Conservation (phyloP, 768 basidiomycete species). For the Holtermanniella nyarrowii region DNA sequence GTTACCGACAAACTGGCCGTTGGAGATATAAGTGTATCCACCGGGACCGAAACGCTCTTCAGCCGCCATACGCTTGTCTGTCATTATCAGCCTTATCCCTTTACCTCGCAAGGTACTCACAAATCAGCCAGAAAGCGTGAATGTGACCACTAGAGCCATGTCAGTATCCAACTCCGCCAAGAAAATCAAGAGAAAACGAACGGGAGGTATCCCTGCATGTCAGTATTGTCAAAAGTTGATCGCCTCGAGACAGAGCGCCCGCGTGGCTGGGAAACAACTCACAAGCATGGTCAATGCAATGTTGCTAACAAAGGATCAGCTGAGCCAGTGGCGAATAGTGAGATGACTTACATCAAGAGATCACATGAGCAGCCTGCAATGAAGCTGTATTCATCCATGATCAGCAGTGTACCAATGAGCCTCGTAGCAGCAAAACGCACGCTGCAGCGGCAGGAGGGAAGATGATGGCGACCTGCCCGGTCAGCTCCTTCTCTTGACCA, state of each 20-base stretch:
- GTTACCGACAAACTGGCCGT: slow-evolving; percentile 29
- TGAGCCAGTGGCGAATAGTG: not conserved
- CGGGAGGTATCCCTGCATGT: slow-evolving; percentile 15
- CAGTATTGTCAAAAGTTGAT: slow-evolving; percentile 7
- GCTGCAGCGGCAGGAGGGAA: slow-evolving; percentile 31
- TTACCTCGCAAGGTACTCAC: slow-evolving; percentile 6
- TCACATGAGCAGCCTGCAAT: slow-evolving; percentile 36
- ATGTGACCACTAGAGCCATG: slow-evolving; percentile 19
- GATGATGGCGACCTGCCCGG: slow-evolving; percentile 28
- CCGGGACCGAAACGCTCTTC: slow-evolving; percentile 30
- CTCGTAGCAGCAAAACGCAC: slow-evolving; percentile 7
- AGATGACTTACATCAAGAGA: slow-evolving; percentile 24
- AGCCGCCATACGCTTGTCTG: slow-evolving; percentile 34
- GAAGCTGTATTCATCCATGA: no score
- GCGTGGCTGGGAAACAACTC: not conserved
- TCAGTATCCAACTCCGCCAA: no score
- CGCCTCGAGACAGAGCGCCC: not conserved
- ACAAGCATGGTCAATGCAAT: slow-evolving; percentile 6
- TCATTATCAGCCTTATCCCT: not conserved
- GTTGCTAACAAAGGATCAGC: slow-evolving; percentile 1
- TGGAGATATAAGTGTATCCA: slow-evolving; percentile 30
- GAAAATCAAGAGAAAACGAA: slow-evolving; percentile 1
- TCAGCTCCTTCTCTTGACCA: not conserved
- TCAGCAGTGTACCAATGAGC: no score
- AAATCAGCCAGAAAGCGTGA: slow-evolving; percentile 36